Evolutionary conservation across 352 stramenopile genomes (phyloP).

Genomic region (Aphanomyces euteiches): DNA sequence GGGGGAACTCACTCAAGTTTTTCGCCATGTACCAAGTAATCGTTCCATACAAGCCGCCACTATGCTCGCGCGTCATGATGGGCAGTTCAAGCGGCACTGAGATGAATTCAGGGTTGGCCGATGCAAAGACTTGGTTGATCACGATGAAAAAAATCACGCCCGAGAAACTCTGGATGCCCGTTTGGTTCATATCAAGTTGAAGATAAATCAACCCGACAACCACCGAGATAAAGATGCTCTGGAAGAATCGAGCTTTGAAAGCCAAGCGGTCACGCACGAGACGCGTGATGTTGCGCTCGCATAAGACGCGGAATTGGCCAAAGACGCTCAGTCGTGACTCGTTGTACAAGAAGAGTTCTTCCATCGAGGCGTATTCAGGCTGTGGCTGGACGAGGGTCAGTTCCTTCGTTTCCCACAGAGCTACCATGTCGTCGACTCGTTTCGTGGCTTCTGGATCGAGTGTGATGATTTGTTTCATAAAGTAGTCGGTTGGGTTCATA

Average conservation of each 20-base stretch:
- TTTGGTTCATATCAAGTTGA: constrained; percentile 41
- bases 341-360: not conserved
- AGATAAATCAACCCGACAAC: constrained; percentile 48
- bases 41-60: constrained; percentile 37
- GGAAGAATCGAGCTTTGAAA: constrained; percentile 36
- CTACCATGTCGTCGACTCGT: constrained; percentile 40
- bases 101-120: constrained; percentile 39
- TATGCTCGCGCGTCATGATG: constrained; percentile 47
- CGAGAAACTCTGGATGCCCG: constrained; percentile 46
- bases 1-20: constrained; percentile 45
- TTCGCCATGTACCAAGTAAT: constrained; percentile 52
- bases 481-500: constrained; percentile 63
- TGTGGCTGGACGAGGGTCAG: not conserved
- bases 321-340: not conserved
- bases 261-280: constrained; percentile 39
- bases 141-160: constrained; percentile 46
- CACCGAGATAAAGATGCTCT: constrained; percentile 42
- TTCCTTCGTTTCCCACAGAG: constrained; percentile 35
- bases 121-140: constrained; percentile 46
- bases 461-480: constrained; percentile 49
- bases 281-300: constrained; percentile 43
- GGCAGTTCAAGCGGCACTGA: constrained; percentile 43
- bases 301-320: constrained; percentile 42
- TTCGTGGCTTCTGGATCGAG: constrained; percentile 45
- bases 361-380: not conserved